phyloP scores from a whole-genome alignment of 805 yeast species.

The Kuraishia borneana region DNA sequence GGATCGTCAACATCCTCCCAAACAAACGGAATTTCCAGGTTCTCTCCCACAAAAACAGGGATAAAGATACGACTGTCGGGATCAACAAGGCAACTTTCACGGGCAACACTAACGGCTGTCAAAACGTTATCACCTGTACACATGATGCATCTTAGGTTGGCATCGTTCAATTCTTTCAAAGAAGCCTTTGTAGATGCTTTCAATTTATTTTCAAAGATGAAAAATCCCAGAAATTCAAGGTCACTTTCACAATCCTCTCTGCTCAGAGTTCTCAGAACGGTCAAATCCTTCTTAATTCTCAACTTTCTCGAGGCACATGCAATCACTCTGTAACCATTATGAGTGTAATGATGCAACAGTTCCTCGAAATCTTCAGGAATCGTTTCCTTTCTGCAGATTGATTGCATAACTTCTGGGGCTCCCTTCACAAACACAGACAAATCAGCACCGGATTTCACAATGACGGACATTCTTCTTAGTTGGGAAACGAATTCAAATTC shows the following conservation, averaged over 20 bases:
- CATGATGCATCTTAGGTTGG: constrained; percentile 79
- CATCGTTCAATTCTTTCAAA: constrained; percentile 45
- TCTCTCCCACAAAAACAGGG: constrained; percentile 40
- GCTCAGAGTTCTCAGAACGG: constrained; percentile 32
- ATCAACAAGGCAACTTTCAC: constrained; percentile 63
- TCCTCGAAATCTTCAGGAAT: constrained; percentile 71
- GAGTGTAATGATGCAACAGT: constrained; percentile 75
- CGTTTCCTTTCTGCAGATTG: constrained; percentile 59
- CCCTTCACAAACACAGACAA: constrained; percentile 66
- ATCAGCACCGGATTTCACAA: constrained; percentile 19
- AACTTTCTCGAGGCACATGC: constrained; percentile 72
- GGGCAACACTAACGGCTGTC: constrained; percentile 89
- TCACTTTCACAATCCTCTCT: constrained; percentile 63
- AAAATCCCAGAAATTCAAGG: constrained; percentile 74
- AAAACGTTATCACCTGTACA: constrained; percentile 96
- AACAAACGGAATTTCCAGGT: constrained; percentile 17
- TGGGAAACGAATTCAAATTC: constrained; percentile 79
- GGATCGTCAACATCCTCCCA: constrained; percentile 68
- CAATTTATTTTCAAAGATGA: constrained; percentile 84
- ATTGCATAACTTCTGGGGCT: constrained; percentile 89
- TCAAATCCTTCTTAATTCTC: constrained; percentile 31
- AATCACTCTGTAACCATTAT: constrained; percentile 88
- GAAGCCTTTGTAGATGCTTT: constrained; percentile 59
- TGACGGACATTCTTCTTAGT: constrained; percentile 83
- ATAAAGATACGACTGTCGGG: constrained; percentile 38